Conservation (phyloP, 148 eudicot genomes). For the Rhododendron williamsianum region DNA sequence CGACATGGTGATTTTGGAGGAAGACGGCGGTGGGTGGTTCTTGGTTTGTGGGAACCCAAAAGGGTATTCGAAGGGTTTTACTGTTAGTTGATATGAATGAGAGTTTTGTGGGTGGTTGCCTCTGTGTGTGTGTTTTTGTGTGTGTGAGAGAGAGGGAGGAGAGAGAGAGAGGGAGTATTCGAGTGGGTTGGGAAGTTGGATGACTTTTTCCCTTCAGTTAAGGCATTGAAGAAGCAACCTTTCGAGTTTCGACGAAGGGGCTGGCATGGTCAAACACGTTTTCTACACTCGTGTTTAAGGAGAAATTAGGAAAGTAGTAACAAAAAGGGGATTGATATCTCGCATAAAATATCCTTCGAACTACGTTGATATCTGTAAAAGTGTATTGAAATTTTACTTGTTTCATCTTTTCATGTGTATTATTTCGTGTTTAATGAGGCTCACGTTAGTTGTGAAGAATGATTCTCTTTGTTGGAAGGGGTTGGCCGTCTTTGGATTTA, state of each 20-base stretch:
- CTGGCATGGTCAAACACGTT: background rate
- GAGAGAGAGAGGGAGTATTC: background rate
- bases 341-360: no score
- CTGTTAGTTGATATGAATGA: background rate
- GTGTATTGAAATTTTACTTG: no score
- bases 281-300: background rate
- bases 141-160: background rate
- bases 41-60: background rate
- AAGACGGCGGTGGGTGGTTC: background rate
- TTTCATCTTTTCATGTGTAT: no score
- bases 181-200: background rate
- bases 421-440: no score
- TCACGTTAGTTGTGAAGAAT: no score
- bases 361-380: no score
- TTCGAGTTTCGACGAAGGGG: background rate
- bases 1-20: background rate
- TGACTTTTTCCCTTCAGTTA: background rate
- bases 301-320: no score
- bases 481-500: no score
- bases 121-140: background rate
- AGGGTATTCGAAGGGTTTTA: background rate
- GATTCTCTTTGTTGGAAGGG: no score
- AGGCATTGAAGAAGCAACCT: background rate
- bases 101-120: background rate
- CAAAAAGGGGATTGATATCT: no score